Percentiles rank a stretch among this genome's conserved stretches.
phyloP scores from a whole-genome alignment of 768 basidiomycete genomes.

The Trametes cubensis region DNA sequence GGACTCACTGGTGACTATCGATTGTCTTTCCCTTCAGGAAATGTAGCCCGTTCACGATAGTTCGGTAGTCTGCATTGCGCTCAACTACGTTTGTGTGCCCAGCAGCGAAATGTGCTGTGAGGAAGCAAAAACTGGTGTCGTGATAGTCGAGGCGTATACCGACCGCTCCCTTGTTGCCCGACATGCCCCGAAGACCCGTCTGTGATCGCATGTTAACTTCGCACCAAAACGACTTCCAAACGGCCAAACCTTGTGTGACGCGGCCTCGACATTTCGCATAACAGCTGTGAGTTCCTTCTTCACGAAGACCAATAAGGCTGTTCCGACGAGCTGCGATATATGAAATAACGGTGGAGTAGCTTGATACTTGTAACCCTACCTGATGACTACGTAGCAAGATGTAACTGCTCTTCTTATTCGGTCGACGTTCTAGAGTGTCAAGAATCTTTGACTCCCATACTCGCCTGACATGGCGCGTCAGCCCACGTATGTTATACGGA shows the following conservation, averaged over 20 bases:
- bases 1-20: slow-evolving; percentile 81
- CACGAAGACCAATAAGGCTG: slow-evolving; percentile 84
- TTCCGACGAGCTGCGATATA: slow-evolving; percentile 80
- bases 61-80: slow-evolving; percentile 88
- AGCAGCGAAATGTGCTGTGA: slow-evolving; percentile 97
- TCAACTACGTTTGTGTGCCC: slow-evolving; percentile 90
- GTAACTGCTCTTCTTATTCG: slow-evolving; percentile 72
- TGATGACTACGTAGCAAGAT: slow-evolving; percentile 91
- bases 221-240: neutral
- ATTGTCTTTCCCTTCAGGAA: slow-evolving; percentile 92
- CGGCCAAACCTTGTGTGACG: slow-evolving; percentile 82
- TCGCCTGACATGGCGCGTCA: slow-evolving; percentile 48
- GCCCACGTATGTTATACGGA: neutral
- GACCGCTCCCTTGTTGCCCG: slow-evolving; percentile 96
- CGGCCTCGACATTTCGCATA: slow-evolving; percentile 90
- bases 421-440: slow-evolving; percentile 73
- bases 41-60: slow-evolving; percentile 80
- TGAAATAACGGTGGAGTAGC: slow-evolving; percentile 2
- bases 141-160: slow-evolving; percentile 90
- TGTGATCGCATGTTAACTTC: slow-evolving; percentile 30
- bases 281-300: slow-evolving; percentile 74
- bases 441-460: slow-evolving; percentile 85
- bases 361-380: slow-evolving; percentile 43
- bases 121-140: slow-evolving; percentile 91
- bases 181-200: slow-evolving; percentile 93